These are phyloP conservation scores for Lasiosphaeriaceae sp. DNA, from an alignment of 495 filamentous ascomycete genomes.

Conservation along the genomic window DNA sequence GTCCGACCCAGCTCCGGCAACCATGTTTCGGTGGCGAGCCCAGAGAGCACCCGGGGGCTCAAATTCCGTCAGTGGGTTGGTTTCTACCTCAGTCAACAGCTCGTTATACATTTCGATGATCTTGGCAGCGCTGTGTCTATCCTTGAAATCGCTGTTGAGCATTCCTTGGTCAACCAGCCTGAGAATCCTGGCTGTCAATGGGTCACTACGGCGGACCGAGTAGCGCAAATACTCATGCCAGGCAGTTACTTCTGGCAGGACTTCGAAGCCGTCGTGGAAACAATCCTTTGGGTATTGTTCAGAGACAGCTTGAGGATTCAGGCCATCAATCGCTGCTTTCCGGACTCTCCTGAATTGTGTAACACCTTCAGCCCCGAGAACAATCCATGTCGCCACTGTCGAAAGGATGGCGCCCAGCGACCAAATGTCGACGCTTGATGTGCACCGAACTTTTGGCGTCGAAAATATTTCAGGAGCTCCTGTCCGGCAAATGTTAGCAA, in stretches of 20 bases:
- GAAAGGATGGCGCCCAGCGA: background rate
- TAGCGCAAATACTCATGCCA: background rate
- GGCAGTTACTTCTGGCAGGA: background rate
- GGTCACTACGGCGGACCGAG: background rate
- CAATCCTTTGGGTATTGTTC: background rate
- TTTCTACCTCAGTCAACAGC: background rate
- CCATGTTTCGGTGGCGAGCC: background rate
- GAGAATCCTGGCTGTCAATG: background rate
- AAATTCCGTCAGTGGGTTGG: background rate
- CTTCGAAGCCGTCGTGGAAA: background rate
- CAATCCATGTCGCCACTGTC: constrained; percentile 1
- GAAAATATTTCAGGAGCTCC: background rate
- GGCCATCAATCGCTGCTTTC: too few relatives aligned
- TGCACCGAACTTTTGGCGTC: background rate
- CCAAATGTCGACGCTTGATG: background rate
- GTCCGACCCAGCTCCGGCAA: background rate
- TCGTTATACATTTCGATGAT: too few relatives aligned
- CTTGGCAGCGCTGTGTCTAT: background rate
- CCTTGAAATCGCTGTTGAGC: background rate
- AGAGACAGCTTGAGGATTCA: background rate
- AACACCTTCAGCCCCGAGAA: background rate
- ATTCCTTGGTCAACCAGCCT: background rate
- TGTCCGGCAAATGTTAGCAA: too few relatives aligned
- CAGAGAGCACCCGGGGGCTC: background rate
- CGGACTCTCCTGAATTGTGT: background rate